Conservation (phyloP, 2,329 filamentous ascomycete species). For the Sordariomycetes sp. region DNA sequence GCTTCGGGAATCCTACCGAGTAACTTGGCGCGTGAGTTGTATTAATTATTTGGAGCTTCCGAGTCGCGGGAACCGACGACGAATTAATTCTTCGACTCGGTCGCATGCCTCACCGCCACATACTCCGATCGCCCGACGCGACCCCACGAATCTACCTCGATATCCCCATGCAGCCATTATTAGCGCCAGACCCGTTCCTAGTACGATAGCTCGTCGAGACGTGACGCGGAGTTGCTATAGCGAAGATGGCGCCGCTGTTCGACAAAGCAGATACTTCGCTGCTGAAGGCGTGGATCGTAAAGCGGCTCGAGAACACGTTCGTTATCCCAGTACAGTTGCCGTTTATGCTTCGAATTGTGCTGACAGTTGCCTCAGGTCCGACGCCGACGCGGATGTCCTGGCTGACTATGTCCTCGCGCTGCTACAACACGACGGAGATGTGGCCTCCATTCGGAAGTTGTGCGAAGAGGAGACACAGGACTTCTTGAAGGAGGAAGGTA, state of each 20-base stretch:
- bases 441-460: slow-evolving; percentile 48
- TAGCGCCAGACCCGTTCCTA: not conserved
- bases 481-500: slow-evolving; percentile 52
- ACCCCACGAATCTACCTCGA: not conserved
- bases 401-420: slow-evolving; percentile 77
- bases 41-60: not conserved
- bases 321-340: slow-evolving; percentile 15
- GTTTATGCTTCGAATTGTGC: not conserved
- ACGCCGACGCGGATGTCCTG: slow-evolving; percentile 69
- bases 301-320: slow-evolving; percentile 62
- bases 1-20: not conserved
- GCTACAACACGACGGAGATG: slow-evolving; percentile 50
- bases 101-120: not conserved
- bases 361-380: slow-evolving; percentile 37
- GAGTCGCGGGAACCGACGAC: not conserved
- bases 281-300: slow-evolving; percentile 67
- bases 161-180: not conserved
- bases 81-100: not conserved
- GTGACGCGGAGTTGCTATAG: not conserved
- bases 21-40: not conserved
- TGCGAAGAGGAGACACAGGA: slow-evolving; percentile 63
- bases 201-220: not conserved
- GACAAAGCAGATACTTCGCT: slow-evolving; percentile 45
- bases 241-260: slow-evolving; percentile 30
- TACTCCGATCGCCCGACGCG: not conserved